Evolutionary conservation across 306 rosid species (phyloP).

Genomic region (Vigna unguiculata): DNA sequence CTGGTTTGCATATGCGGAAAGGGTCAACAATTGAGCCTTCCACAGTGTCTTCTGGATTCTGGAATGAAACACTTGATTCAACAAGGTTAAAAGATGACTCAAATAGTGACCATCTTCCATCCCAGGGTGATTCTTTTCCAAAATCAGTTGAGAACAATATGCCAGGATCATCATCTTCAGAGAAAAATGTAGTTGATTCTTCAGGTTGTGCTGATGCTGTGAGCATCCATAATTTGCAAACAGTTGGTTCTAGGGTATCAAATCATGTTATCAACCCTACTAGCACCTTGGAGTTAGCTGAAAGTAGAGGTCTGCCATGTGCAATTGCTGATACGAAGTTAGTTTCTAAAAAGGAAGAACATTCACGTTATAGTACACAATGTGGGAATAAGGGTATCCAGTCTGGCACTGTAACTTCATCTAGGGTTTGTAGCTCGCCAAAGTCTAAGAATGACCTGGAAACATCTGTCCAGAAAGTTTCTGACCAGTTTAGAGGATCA

Average conservation of each 20-base stretch:
- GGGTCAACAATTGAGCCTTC: conserved; percentile 52
- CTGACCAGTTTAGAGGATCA: conserved; percentile 74
- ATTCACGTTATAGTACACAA: conserved; percentile 46
- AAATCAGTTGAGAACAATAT: conserved; percentile 39
- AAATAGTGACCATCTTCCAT: conserved; percentile 33
- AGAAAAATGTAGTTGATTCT: conserved; percentile 42
- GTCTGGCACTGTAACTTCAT: conserved; percentile 53
- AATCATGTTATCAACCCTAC: conserved; percentile 45
- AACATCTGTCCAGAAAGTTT: conserved; percentile 67
- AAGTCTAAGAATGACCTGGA: conserved; percentile 62
- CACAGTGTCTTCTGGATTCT: conserved; percentile 59
- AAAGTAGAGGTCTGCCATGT: conserved; percentile 42
- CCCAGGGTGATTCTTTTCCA: conserved; percentile 48
- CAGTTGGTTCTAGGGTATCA: conserved; percentile 51
- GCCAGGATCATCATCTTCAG: conserved; percentile 46
- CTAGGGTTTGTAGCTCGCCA: conserved; percentile 54
- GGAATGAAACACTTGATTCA: conserved; percentile 57
- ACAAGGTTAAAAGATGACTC: conserved; percentile 42
- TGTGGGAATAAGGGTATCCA: conserved; percentile 50
- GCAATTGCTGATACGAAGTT: conserved; percentile 42
- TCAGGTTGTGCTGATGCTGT: conserved; percentile 47
- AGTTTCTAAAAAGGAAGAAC: conserved; percentile 51
- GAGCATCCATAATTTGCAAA: conserved; percentile 44
- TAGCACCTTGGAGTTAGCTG: conserved; percentile 53
- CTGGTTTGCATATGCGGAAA: conserved; percentile 44